These are phyloP conservation scores for Citeromyces nyonsensis DNA, from an alignment of 805 yeast species.

Conservation along the genomic window DNA sequence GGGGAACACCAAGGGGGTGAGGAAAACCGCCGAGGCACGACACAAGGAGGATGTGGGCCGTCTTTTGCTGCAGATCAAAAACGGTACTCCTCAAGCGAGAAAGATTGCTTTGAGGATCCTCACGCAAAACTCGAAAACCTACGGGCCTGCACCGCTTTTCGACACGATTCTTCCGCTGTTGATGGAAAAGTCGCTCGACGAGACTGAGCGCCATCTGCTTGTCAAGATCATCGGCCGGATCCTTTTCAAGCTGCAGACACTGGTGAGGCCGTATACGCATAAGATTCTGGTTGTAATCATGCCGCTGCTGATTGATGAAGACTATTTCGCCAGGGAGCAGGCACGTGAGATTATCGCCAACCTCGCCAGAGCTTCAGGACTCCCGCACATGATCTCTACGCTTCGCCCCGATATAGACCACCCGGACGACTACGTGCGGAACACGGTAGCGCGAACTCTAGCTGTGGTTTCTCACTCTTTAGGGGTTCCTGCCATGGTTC, in stretches of 20 bases:
- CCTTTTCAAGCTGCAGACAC: slow-evolving; percentile 46
- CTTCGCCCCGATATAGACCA: slow-evolving; percentile 75
- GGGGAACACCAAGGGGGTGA: no score
- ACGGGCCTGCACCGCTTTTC: slow-evolving; percentile 61
- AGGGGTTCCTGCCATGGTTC: slow-evolving; percentile 58
- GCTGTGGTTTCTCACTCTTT: slow-evolving; percentile 75
- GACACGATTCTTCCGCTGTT: slow-evolving; percentile 63
- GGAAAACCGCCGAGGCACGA: slow-evolving; percentile 27
- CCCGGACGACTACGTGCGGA: slow-evolving; percentile 67
- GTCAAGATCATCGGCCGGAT: slow-evolving; percentile 65
- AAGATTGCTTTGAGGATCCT: slow-evolving; percentile 55
- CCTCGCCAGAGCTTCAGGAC: slow-evolving; percentile 69
- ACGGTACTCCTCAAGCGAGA: slow-evolving; percentile 58
- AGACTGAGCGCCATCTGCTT: slow-evolving; percentile 69
- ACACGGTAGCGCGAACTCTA: slow-evolving; percentile 60
- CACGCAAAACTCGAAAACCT: slow-evolving; percentile 41
- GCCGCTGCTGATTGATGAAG: slow-evolving; percentile 73
- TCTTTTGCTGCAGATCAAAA: slow-evolving; percentile 55
- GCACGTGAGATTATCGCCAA: slow-evolving; percentile 69
- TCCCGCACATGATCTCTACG: slow-evolving; percentile 63
- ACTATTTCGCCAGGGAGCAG: slow-evolving; percentile 55
- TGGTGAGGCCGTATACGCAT: slow-evolving; percentile 58
- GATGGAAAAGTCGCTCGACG: slow-evolving; percentile 57
- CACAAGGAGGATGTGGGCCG: slow-evolving; percentile 47
- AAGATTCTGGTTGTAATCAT: slow-evolving; percentile 59